These are phyloP conservation scores for Ceratocystis diversiconidia DNA, from an alignment of 2,329 filamentous ascomycete species.

Conservation along the genomic window DNA sequence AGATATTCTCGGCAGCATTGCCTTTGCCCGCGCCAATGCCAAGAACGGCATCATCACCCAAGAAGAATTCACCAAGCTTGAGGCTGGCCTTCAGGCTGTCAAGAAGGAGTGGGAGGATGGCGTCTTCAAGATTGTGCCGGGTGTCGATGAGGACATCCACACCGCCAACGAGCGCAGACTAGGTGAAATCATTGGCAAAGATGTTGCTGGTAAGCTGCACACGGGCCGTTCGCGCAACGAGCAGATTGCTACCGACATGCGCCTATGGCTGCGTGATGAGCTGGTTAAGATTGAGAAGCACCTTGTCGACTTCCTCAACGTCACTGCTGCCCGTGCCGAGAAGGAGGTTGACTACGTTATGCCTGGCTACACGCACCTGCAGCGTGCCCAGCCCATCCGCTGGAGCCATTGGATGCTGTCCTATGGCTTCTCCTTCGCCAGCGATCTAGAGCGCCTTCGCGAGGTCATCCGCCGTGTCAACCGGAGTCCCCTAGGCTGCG, in stretches of 20 bases:
- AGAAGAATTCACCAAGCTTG: slow-evolving; percentile 60
- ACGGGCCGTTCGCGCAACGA: slow-evolving; percentile 81
- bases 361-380: slow-evolving; percentile 80
- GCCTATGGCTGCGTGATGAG: slow-evolving; percentile 70
- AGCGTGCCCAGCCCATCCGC: slow-evolving; percentile 64
- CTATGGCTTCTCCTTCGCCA: slow-evolving; percentile 55
- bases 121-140: slow-evolving; percentile 37
- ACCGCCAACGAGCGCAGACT: slow-evolving; percentile 58
- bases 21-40: slow-evolving; percentile 66
- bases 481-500: slow-evolving; percentile 53
- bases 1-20: slow-evolving; percentile 67
- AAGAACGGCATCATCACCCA: slow-evolving; percentile 59
- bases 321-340: slow-evolving; percentile 56
- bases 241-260: slow-evolving; percentile 81
- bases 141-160: slow-evolving; percentile 48
- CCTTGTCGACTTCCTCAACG: slow-evolving; percentile 54
- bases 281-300: slow-evolving; percentile 54
- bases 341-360: slow-evolving; percentile 56
- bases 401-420: slow-evolving; percentile 75
- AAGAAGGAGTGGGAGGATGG: slow-evolving; percentile 39
- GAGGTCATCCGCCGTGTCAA: slow-evolving; percentile 65
- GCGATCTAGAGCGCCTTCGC: slow-evolving; percentile 63
- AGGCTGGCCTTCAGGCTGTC: slow-evolving; percentile 50
- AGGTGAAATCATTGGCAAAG: slow-evolving; percentile 74
- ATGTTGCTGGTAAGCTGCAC: slow-evolving; percentile 77